phyloP scores from a whole-genome alignment of 2,329 filamentous ascomycete genomes.

The Fusarium verrucosum region DNA sequence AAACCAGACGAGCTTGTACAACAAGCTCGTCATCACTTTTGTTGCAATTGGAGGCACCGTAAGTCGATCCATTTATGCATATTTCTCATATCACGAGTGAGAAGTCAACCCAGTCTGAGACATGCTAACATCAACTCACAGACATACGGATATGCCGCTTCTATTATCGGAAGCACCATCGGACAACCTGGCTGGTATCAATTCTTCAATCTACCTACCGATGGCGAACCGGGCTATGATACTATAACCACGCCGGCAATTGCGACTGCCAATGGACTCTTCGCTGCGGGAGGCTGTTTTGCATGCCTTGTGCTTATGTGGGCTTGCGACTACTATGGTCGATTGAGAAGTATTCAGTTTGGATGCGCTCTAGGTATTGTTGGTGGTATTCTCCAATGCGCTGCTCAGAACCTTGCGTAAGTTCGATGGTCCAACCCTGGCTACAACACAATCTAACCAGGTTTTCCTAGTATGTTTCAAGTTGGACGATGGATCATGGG shows the following conservation, averaged over 20 bases:
- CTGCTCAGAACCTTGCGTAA: conserved; percentile 55
- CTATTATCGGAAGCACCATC: conserved; percentile 61
- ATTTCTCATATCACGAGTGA: not conserved
- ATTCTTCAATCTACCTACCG: conserved; percentile 57
- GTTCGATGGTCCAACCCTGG: not conserved
- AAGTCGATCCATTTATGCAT: conserved; percentile 1
- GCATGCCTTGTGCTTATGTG: conserved; percentile 61
- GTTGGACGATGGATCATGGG: conserved; percentile 58
- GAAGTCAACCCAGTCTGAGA: not conserved
- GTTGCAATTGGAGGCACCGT: conserved; percentile 49
- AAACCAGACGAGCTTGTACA: conserved; percentile 46
- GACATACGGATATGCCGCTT: conserved; percentile 62
- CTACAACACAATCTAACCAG: not conserved
- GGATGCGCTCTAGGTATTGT: conserved; percentile 55
- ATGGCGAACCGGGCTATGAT: conserved; percentile 56
- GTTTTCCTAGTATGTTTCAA: conserved; percentile 47
- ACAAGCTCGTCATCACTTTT: conserved; percentile 49
- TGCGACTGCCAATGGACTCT: conserved; percentile 59
- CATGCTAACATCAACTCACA: conserved; percentile 25
- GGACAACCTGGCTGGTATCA: conserved; percentile 62
- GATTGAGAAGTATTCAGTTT: conserved; percentile 57
- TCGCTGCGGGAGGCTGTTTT: conserved; percentile 59
- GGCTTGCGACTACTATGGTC: conserved; percentile 54
- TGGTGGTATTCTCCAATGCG: conserved; percentile 58
- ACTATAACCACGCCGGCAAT: conserved; percentile 57